phyloP scores from a whole-genome alignment of 768 basidiomycete genomes.

The Chalciporus sphaerocephalus region DNA sequence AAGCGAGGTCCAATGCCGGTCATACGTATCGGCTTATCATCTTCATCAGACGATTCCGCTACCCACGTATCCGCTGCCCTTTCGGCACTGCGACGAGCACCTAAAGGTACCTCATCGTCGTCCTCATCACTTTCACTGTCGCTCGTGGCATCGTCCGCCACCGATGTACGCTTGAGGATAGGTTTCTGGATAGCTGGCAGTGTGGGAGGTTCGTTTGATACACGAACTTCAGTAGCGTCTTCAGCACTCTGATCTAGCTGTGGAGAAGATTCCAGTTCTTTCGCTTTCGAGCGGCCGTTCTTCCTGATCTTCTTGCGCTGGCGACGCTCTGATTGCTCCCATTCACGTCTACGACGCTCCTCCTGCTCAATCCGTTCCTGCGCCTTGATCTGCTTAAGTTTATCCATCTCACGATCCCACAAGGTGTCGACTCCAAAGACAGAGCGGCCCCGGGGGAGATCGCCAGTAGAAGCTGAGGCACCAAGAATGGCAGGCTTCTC shows the following conservation, averaged over 20 bases:
- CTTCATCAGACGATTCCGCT: conserved; percentile 63
- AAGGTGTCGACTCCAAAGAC: conserved; percentile 92
- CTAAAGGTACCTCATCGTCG: conserved; percentile 28
- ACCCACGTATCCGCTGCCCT: conserved; percentile 38
- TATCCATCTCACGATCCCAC: conserved; percentile 86
- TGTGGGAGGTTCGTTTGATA: conserved; percentile 24
- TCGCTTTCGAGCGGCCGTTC: conserved; percentile 43
- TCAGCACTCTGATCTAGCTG: conserved; percentile 35
- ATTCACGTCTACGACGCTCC: conserved; percentile 43
- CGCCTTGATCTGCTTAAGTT: conserved; percentile 73
- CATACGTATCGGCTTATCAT: conserved; percentile 46
- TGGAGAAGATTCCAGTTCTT: conserved; percentile 35
- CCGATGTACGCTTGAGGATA: conserved; percentile 28
- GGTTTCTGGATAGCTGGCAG: conserved; percentile 37
- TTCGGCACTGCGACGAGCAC: conserved; percentile 16
- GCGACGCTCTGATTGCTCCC: conserved; percentile 39
- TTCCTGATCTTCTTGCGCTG: conserved; percentile 34
- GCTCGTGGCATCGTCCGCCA: conserved; percentile 38
- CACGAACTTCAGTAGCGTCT: conserved; percentile 14
- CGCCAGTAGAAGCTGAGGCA: conserved; percentile 30
- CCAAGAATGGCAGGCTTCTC: conserved; percentile 31
- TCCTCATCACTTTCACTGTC: conserved; percentile 51
- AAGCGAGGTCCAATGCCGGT: conserved; percentile 58
- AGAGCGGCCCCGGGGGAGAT: conserved; percentile 53
- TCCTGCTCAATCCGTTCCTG: conserved; percentile 58